A percentile compares a stretch with the other conserved stretches of the same genome.
phyloP scores from a whole-genome alignment of 306 rosid species.

The Morella rubra region DNA sequence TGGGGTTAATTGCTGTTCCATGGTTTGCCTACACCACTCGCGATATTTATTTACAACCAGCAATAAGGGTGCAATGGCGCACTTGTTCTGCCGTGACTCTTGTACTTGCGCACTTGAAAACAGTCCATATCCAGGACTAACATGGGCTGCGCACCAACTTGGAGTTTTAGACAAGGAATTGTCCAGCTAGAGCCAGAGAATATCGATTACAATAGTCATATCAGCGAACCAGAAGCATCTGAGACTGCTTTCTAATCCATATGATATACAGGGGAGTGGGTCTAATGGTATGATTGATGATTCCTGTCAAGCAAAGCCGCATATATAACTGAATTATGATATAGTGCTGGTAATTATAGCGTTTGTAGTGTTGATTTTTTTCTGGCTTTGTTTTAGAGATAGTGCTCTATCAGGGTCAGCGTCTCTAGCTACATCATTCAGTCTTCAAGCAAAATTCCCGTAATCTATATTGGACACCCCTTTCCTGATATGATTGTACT shows the following conservation, averaged over 20 bases:
- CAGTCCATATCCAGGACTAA: no score
- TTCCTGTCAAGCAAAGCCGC: background rate
- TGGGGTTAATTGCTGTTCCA: no score
- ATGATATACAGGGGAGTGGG: background rate
- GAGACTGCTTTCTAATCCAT: background rate
- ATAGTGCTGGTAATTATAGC: background rate
- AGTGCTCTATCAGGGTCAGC: background rate
- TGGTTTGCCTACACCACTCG: no score
- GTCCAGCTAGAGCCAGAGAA: no score
- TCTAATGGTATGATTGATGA: background rate
- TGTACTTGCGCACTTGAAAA: no score
- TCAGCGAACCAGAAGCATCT: background rate
- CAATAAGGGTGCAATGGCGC: no score
- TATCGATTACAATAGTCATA: no score
- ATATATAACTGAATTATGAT: background rate
- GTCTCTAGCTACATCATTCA: background rate
- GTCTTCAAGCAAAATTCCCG: background rate
- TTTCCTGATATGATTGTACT: constrained; percentile 19
- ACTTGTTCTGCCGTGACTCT: no score
- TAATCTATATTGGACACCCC: no score
- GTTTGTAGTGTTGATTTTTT: background rate
- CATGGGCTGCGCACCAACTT: no score
- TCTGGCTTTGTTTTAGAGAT: background rate
- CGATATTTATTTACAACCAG: no score
- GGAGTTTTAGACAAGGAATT: no score